phyloP scores from a whole-genome alignment of 1,284 basidiomycete species.

The Ganoderma resinaceum region DNA sequence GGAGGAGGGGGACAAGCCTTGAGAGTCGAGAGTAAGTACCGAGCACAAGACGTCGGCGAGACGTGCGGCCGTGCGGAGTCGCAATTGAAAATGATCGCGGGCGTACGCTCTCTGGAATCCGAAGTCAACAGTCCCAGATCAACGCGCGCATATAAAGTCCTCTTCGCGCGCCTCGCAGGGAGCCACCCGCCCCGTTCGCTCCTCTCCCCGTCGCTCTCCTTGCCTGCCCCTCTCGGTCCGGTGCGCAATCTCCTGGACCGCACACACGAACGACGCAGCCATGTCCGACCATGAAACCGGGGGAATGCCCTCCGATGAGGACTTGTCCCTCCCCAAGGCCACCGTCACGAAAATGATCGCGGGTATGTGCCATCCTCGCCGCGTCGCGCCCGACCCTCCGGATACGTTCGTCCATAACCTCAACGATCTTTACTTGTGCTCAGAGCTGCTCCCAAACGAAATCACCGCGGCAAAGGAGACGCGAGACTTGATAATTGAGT shows the following conservation, averaged over 20 bases:
- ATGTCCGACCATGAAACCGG: constrained; percentile 91
- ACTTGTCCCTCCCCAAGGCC: constrained; percentile 94
- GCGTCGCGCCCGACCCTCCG: constrained; percentile 8
- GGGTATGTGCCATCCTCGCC: constrained; percentile 57
- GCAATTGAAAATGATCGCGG: constrained; percentile 44
- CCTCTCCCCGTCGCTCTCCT: constrained; percentile 17
- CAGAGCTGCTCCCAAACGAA: constrained; percentile 91
- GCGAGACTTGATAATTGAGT: constrained; percentile 95
- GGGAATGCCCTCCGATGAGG: constrained; percentile 77
- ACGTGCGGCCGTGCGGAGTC: constrained; percentile 70
- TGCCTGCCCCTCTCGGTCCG: not conserved
- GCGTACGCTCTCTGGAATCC: constrained; percentile 13
- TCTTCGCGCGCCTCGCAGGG: constrained; percentile 26
- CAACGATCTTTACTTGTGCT: not conserved
- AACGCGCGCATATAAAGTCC: constrained; percentile 35
- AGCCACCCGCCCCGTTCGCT: constrained; percentile 23
- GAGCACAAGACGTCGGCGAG: constrained; percentile 38
- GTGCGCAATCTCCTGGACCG: constrained; percentile 1
- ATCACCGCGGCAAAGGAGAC: constrained; percentile 96
- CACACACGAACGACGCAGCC: constrained; percentile 28
- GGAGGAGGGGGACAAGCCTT: not conserved
- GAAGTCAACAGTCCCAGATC: constrained; percentile 26
- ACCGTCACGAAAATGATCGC: constrained; percentile 97
- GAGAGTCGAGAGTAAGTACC: constrained; percentile 26
- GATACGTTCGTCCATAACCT: not conserved